Evolutionary conservation across 1,284 basidiomycete species (phyloP).

Genomic region (Coniophora puteana): DNA sequence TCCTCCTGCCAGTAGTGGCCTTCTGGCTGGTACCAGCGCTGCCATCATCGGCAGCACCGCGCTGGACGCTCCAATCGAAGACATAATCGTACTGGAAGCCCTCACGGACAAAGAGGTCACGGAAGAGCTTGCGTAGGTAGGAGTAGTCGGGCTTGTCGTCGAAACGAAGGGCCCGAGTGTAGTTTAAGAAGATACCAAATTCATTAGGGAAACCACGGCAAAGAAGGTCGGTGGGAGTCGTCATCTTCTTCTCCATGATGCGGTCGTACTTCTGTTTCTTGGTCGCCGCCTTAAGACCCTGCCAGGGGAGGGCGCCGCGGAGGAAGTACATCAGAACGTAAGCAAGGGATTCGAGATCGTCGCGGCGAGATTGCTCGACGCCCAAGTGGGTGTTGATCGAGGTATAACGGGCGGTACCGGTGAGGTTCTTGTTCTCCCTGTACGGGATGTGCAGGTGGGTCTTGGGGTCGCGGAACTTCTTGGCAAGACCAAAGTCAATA

Average conservation of each 20-base stretch:
- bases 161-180: conserved; percentile 94
- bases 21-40: conserved; percentile 57
- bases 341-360: conserved; percentile 94
- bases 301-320: conserved; percentile 94
- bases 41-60: conserved; percentile 63
- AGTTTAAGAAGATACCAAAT: conserved; percentile 97
- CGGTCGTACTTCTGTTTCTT: conserved; percentile 99
- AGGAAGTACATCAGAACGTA: conserved; percentile 99
- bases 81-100: conserved; percentile 98
- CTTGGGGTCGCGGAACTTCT: conserved; percentile 99
- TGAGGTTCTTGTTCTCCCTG: conserved; percentile 99
- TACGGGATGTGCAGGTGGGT: conserved; percentile 99
- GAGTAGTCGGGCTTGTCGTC: conserved; percentile 99
- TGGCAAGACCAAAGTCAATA: conserved; percentile 98
- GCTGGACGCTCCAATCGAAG: conserved; percentile 96
- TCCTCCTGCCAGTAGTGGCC: conserved; percentile 56
- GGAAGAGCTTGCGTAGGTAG: conserved; percentile 97
- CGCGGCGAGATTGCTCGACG: conserved; percentile 94
- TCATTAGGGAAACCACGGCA: conserved; percentile 98
- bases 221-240: conserved; percentile 91
- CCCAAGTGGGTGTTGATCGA: conserved; percentile 99
- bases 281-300: conserved; percentile 95
- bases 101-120: conserved; percentile 94
- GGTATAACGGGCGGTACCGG: conserved; percentile 98
- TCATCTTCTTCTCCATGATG: conserved; percentile 99